phyloP scores from a whole-genome alignment of 2,329 filamentous ascomycete genomes.

The Ophiosphaerella korrae region DNA sequence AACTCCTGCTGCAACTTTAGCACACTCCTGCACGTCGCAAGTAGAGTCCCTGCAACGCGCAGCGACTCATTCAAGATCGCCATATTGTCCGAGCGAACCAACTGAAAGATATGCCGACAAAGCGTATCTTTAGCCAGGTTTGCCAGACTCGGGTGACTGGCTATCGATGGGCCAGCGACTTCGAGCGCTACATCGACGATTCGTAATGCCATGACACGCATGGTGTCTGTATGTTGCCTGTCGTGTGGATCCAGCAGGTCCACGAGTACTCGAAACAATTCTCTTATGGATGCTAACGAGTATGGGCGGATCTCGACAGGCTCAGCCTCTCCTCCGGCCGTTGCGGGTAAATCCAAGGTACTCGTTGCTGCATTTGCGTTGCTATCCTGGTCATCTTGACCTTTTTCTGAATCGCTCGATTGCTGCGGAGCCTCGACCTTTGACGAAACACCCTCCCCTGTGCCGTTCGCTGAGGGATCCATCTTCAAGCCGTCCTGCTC shows the following conservation, averaged over 20 bases:
- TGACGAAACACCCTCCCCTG: constrained; percentile 51
- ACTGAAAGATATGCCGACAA: constrained; percentile 92
- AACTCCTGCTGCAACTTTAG: constrained; percentile 96
- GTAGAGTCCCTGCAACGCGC: constrained; percentile 85
- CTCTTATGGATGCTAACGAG: constrained; percentile 89
- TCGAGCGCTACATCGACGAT: constrained; percentile 98
- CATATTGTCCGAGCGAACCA: constrained; percentile 96
- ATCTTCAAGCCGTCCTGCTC: constrained; percentile 78
- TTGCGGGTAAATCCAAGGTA: constrained; percentile 51
- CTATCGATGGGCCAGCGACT: constrained; percentile 93
- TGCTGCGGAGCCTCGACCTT: constrained; percentile 45
- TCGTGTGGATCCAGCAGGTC: constrained; percentile 94
- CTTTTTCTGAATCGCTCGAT: constrained; percentile 38
- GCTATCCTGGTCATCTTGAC: constrained; percentile 44
- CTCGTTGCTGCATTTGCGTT: constrained; percentile 48
- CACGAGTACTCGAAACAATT: constrained; percentile 91
- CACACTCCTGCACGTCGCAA: constrained; percentile 87
- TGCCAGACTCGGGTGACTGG: constrained; percentile 86
- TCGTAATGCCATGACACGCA: constrained; percentile 95
- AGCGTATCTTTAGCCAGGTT: constrained; percentile 88
- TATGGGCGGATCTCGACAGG: constrained; percentile 77
- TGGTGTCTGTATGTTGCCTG: constrained; percentile 87
- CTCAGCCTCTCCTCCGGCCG: constrained; percentile 51
- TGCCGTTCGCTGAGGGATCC: constrained; percentile 74
- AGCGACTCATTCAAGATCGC: constrained; percentile 91